These are phyloP conservation scores for Arthrobotrys megalospora DNA, from an alignment of 2,329 filamentous ascomycete species.

Conservation along the genomic window DNA sequence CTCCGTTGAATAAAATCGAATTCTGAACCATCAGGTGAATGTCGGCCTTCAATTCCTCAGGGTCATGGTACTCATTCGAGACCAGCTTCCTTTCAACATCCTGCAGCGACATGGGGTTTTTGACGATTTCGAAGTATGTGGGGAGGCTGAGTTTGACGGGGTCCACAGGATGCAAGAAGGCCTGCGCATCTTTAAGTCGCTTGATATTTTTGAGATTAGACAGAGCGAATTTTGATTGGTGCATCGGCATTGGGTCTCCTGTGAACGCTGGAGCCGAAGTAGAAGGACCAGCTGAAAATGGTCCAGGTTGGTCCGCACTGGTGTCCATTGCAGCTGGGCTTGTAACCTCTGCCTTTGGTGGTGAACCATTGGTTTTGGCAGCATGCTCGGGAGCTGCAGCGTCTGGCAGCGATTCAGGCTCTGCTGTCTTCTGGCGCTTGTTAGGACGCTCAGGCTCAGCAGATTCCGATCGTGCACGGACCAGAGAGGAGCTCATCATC, in stretches of 20 bases:
- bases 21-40: conserved; percentile 85
- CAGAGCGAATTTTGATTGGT: conserved; percentile 76
- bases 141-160: conserved; percentile 82
- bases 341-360: conserved; percentile 21
- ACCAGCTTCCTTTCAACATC: conserved; percentile 87
- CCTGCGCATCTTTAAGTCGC: conserved; percentile 84
- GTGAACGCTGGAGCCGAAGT: conserved; percentile 60
- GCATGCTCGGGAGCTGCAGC: conserved; percentile 69
- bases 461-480: conserved; percentile 80
- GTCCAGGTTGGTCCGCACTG: conserved; percentile 56
- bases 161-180: conserved; percentile 85
- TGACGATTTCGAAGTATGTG: conserved; percentile 79
- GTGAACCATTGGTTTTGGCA: conserved; percentile 66
- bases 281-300: conserved; percentile 31
- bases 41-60: conserved; percentile 82
- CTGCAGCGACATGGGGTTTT: conserved; percentile 85
- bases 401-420: conserved; percentile 68
- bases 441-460: conserved; percentile 76
- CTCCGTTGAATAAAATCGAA: conserved; percentile 84
- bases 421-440: conserved; percentile 84
- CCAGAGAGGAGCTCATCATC: conserved; percentile 76
- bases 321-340: conserved; percentile 65
- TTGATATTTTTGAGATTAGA: conserved; percentile 81
- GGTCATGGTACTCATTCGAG: conserved; percentile 76
- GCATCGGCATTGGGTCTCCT: conserved; percentile 72